phyloP scores from a whole-genome alignment of 148 eudicot species.

The Cornus controversa region DNA sequence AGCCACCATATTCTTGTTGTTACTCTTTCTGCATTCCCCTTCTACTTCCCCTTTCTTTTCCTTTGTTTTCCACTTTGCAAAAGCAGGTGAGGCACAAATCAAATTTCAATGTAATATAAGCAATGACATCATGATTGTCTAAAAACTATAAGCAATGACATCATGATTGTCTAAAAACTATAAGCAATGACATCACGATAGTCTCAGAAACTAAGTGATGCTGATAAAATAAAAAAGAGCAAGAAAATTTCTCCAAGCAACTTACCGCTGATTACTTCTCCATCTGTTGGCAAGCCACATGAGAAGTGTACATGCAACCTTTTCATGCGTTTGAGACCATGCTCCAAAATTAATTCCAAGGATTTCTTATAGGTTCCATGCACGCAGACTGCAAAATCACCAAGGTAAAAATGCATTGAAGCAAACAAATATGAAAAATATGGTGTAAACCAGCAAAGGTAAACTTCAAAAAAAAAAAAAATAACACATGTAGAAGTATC shows the following conservation, averaged over 20 bases:
- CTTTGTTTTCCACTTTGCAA: too few species aligned
- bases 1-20: neutral
- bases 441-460: neutral
- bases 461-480: neutral
- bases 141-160: neutral
- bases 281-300: slow-evolving; percentile 84
- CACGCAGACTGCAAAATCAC: slow-evolving; percentile 58
- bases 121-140: neutral
- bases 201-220: neutral
- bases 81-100: neutral
- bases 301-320: slow-evolving; percentile 91
- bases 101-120: neutral
- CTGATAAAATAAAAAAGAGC: neutral
- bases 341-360: slow-evolving; percentile 64
- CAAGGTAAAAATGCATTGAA: slow-evolving; percentile 10
- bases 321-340: slow-evolving; percentile 83
- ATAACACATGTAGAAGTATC: neutral
- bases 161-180: neutral
- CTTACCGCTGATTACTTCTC: slow-evolving; percentile 88
- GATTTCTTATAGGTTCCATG: slow-evolving; percentile 86
- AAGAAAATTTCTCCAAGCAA: neutral
- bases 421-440: neutral
- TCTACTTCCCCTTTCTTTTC: neutral
- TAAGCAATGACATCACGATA: neutral
- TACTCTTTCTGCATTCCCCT: neutral